These are phyloP conservation scores for Fusarium sp. DNA, from an alignment of 2,329 filamentous ascomycete genomes.

Conservation along the genomic window DNA sequence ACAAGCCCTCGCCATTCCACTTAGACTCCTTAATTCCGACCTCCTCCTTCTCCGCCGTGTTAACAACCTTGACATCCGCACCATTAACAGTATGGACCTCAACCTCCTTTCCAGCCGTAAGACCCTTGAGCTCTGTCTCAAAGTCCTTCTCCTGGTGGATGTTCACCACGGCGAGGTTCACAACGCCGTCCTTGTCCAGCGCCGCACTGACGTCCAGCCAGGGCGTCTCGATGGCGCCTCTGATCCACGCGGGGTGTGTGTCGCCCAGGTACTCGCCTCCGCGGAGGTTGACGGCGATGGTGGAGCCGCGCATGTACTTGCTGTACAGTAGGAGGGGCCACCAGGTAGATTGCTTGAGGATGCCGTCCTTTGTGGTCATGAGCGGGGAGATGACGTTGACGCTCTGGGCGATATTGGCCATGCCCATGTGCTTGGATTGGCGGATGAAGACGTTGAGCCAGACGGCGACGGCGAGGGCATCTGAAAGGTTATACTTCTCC, in stretches of 20 bases:
- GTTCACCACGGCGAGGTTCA: slow-evolving; percentile 80
- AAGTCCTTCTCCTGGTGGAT: slow-evolving; percentile 72
- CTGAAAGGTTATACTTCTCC: slow-evolving; percentile 79
- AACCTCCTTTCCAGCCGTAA: slow-evolving; percentile 59
- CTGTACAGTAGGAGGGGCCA: slow-evolving; percentile 74
- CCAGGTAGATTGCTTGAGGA: slow-evolving; percentile 80
- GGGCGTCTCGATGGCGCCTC: slow-evolving; percentile 74
- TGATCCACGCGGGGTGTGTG: slow-evolving; percentile 75
- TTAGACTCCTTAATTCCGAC: slow-evolving; percentile 61
- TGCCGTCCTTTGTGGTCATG: slow-evolving; percentile 75
- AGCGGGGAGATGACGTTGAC: slow-evolving; percentile 84
- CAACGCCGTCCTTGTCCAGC: slow-evolving; percentile 67
- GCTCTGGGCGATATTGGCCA: slow-evolving; percentile 83
- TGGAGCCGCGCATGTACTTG: slow-evolving; percentile 76
- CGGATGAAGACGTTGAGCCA: slow-evolving; percentile 84
- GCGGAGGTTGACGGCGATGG: slow-evolving; percentile 74
- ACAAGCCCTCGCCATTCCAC: slow-evolving; percentile 74
- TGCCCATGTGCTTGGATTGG: slow-evolving; percentile 77
- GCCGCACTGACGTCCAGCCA: slow-evolving; percentile 77
- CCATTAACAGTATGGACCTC: slow-evolving; percentile 71
- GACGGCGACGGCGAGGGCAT: slow-evolving; percentile 79
- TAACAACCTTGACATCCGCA: slow-evolving; percentile 65
- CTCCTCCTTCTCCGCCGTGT: slow-evolving; percentile 72
- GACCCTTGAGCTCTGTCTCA: slow-evolving; percentile 70
- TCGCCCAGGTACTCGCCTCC: slow-evolving; percentile 73